These are phyloP conservation scores for Hyphopichia khmerensis DNA, from an alignment of 1,139 yeast genomes.

Conservation along the genomic window DNA sequence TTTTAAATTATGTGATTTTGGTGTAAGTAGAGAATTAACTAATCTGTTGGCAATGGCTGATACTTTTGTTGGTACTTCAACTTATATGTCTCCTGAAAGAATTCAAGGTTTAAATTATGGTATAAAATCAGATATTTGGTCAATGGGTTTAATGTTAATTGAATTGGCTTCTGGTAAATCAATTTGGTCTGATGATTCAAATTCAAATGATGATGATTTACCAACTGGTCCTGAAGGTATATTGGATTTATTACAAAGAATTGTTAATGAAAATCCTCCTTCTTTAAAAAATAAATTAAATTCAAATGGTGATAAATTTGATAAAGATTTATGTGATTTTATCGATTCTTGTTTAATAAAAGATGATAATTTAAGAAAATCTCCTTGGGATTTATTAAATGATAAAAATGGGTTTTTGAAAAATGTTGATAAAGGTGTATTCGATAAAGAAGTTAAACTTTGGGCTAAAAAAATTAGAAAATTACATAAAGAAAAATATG, in stretches of 20 bases:
- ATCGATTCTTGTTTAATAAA: slow-evolving; percentile 67
- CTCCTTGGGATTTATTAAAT: slow-evolving; percentile 56
- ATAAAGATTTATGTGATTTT: slow-evolving; percentile 53
- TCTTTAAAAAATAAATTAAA: slow-evolving; percentile 38
- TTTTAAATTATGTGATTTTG: slow-evolving; percentile 87
- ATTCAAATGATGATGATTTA: slow-evolving; percentile 15
- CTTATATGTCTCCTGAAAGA: slow-evolving; percentile 97
- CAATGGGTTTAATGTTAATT: slow-evolving; percentile 83
- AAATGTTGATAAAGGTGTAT: slow-evolving; percentile 39
- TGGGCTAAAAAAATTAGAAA: slow-evolving; percentile 53
- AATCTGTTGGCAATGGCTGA: slow-evolving; percentile 85
- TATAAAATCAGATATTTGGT: slow-evolving; percentile 95
- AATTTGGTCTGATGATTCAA: slow-evolving; percentile 40
- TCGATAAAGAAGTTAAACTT: slow-evolving; percentile 41
- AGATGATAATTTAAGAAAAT: slow-evolving; percentile 61
- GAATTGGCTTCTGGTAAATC: slow-evolving; percentile 82
- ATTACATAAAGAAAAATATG: slow-evolving; percentile 22
- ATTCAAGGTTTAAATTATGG: slow-evolving; percentile 93
- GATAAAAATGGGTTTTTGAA: slow-evolving; percentile 42
- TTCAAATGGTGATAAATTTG: slow-evolving; percentile 26
- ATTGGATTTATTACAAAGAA: slow-evolving; percentile 82
- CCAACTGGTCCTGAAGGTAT: slow-evolving; percentile 73
- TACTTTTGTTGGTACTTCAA: slow-evolving; percentile 95
- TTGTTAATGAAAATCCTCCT: slow-evolving; percentile 93
- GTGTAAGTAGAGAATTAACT: slow-evolving; percentile 86